These are phyloP conservation scores for Venturia effusa DNA, from an alignment of 2,329 filamentous ascomycete species.

Conservation along the genomic window DNA sequence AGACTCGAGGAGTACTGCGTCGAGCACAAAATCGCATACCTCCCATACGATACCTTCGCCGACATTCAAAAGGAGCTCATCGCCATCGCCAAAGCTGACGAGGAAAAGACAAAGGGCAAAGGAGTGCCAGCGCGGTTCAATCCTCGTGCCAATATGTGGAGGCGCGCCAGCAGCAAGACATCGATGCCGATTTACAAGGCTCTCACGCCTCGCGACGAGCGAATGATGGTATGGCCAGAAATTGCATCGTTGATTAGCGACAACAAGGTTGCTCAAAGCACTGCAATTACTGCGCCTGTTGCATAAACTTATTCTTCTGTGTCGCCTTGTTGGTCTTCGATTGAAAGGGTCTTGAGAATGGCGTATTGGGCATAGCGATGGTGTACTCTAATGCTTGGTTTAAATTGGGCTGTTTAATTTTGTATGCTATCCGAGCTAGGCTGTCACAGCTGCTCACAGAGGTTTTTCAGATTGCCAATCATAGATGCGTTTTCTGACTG, in stretches of 20 bases:
- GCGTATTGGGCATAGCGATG: constrained; percentile 2
- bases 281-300: constrained; percentile 13
- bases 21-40: constrained; percentile 49
- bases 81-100: constrained; percentile 47
- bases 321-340: no score
- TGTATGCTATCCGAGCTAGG: background rate
- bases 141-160: constrained; percentile 58
- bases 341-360: background rate
- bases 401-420: background rate
- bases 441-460: background rate
- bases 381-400: background rate
- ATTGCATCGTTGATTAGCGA: constrained; percentile 28
- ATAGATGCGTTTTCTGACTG: background rate
- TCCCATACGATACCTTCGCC: constrained; percentile 54
- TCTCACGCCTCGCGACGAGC: constrained; percentile 47
- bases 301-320: constrained; percentile 7
- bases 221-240: constrained; percentile 53
- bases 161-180: constrained; percentile 37
- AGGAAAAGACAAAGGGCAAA: constrained; percentile 47
- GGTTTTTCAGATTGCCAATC: background rate
- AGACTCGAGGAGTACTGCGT: constrained; percentile 56
- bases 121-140: constrained; percentile 54
- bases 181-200: constrained; percentile 41
- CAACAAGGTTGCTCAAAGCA: constrained; percentile 8
- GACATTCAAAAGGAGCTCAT: constrained; percentile 53